Evolutionary conservation across 306 rosid species (phyloP).

Genomic region (Acacia melanoxylon): DNA sequence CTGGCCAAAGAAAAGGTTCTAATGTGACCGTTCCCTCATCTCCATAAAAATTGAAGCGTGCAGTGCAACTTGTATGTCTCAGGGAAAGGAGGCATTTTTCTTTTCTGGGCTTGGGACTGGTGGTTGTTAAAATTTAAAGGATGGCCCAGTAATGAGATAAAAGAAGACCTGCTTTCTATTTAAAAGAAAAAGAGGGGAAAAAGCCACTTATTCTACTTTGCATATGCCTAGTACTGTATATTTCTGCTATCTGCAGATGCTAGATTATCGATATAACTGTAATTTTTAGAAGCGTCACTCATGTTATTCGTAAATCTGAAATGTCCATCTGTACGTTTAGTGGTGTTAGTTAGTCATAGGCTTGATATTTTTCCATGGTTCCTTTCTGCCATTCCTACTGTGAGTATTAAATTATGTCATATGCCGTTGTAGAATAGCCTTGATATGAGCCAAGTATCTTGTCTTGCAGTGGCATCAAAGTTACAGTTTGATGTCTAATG

Average conservation of each 20-base stretch:
- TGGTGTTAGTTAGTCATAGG: neutral
- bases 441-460: constrained; percentile 3
- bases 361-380: neutral
- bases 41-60: constrained; percentile 7
- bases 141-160: neutral
- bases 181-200: neutral
- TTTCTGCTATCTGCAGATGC: neutral
- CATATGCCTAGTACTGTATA: neutral
- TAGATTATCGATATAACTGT: neutral
- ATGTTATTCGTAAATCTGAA: neutral
- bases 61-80: neutral
- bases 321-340: neutral
- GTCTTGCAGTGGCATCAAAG: constrained; percentile 2
- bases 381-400: neutral
- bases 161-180: neutral
- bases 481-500: constrained; percentile 6
- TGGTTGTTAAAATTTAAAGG: neutral
- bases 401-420: neutral
- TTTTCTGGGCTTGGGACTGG: neutral
- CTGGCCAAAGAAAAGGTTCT: neutral
- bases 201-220: neutral
- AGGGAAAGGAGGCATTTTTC: neutral
- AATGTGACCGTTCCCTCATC: neutral
- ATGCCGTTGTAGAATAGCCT: neutral
- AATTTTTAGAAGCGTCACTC: neutral